phyloP scores from a whole-genome alignment of 352 stramenopile genomes.

The Saprolegnia diclina region DNA sequence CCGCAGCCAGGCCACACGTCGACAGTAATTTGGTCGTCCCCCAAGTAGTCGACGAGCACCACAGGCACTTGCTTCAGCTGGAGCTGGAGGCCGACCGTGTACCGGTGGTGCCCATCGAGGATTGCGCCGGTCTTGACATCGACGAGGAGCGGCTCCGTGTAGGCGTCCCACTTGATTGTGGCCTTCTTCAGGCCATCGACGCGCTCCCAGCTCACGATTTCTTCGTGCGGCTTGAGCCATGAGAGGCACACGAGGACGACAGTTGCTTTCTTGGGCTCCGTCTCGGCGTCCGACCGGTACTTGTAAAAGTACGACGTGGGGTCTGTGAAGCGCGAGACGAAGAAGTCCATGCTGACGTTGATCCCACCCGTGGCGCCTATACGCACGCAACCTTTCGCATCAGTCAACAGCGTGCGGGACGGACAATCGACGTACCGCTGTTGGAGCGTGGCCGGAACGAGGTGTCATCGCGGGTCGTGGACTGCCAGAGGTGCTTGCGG shows the following conservation, averaged over 20 bases:
- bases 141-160: conserved; percentile 72
- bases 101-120: conserved; percentile 78
- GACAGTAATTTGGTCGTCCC: conserved; percentile 62
- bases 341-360: conserved; percentile 62
- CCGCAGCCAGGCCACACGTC: conserved; percentile 76
- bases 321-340: conserved; percentile 72
- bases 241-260: conserved; percentile 75
- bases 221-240: conserved; percentile 82
- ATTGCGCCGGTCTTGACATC: conserved; percentile 74
- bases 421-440: too few relatives aligned
- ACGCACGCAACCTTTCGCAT: not conserved
- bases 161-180: conserved; percentile 74
- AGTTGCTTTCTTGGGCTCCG: conserved; percentile 54
- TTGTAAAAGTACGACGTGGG: conserved; percentile 84
- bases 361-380: conserved; percentile 10
- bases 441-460: not conserved
- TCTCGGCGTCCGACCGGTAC: conserved; percentile 58
- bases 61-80: conserved; percentile 63
- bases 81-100: conserved; percentile 69
- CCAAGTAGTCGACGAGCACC: conserved; percentile 76
- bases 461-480: conserved; percentile 63
- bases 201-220: conserved; percentile 74
- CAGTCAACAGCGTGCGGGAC: not conserved
- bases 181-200: conserved; percentile 72
- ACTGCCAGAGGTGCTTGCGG: conserved; percentile 64